Conservation (phyloP, 129 eudicot species). For the Helianthus tuberosus region DNA sequence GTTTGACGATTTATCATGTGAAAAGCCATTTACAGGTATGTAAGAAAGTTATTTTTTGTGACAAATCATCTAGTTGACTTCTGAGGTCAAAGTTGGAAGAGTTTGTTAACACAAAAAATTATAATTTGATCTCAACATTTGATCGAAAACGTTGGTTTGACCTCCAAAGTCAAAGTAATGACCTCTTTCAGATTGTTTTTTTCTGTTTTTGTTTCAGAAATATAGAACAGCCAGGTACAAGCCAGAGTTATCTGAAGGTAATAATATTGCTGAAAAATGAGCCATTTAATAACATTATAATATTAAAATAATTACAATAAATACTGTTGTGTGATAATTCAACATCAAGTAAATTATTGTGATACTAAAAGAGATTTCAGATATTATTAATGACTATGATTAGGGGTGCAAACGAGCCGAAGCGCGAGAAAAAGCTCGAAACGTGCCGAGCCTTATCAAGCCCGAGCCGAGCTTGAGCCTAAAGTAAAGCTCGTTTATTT, state of each 20-base stretch:
- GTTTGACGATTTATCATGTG: conserved; percentile 90
- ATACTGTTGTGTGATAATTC: background rate
- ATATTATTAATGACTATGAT: background rate
- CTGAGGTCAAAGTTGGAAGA: conserved; percentile 8
- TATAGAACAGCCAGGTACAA: conserved; percentile 89
- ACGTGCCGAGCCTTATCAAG: too few species aligned
- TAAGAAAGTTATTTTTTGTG: background rate
- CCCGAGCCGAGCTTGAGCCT: too few species aligned
- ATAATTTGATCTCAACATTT: background rate
- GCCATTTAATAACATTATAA: background rate
- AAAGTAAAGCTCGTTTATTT: too few species aligned
- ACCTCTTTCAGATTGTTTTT: conserved; percentile 5
- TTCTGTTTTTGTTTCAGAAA: conserved; percentile 59
- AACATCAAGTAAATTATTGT: background rate
- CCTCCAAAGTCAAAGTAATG: background rate
- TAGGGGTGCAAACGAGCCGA: too few species aligned
- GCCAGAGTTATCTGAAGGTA: conserved; percentile 93
- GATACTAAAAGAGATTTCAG: background rate
- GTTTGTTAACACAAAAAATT: background rate
- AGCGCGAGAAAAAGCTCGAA: too few species aligned
- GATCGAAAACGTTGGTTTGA: conserved; percentile 21
- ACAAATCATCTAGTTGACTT: conserved; percentile 6
- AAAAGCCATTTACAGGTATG: conserved; percentile 91
- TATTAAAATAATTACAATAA: background rate
- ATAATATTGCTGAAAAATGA: background rate